A percentile compares a stretch with the other conserved stretches of the same genome.
Evolutionary conservation across 169 alveolate genomes (phyloP).

Genomic region (Eimeria acervulina): DNA sequence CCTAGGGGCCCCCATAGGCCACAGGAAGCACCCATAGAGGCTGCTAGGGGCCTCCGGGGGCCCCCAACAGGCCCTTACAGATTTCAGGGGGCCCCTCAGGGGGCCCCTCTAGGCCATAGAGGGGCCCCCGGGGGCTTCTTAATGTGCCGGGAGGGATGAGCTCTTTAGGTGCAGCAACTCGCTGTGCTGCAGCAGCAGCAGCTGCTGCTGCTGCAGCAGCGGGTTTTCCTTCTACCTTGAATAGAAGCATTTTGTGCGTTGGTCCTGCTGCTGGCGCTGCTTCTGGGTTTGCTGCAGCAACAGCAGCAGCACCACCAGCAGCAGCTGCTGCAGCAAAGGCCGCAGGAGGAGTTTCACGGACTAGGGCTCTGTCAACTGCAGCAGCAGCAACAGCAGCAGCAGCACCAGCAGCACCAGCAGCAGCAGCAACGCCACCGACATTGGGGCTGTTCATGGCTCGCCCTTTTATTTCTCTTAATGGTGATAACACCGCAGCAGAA

Average conservation of each 20-base stretch:
- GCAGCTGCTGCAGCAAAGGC: constrained; percentile 5
- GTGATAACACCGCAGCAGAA: neutral
- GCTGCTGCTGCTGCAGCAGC: constrained; percentile 21
- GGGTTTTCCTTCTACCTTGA: neutral
- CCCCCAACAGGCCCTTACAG: too few species aligned
- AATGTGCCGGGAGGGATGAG: neutral
- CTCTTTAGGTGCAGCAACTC: neutral
- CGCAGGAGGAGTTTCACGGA: neutral
- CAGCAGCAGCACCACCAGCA: constrained; percentile 46
- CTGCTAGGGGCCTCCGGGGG: too few species aligned
- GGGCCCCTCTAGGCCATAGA: too few species aligned
- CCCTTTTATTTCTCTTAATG: constrained; percentile 29
- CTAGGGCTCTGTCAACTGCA: neutral
- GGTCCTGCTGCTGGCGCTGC: neutral
- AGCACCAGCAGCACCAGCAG: constrained; percentile 37
- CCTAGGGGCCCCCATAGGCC: too few species aligned
- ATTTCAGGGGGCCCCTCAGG: too few species aligned
- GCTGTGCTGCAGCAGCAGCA: neutral
- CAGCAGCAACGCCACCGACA: constrained; percentile 20
- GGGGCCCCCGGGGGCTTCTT: too few species aligned
- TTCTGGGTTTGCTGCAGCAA: constrained; percentile 8
- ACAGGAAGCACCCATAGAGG: too few species aligned
- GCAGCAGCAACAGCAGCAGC: constrained; percentile 14
- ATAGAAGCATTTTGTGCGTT: neutral
- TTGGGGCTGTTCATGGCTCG: constrained; percentile 19